Base-by-base conservation (phyloP, 2,329 filamentous ascomycete genomes). In the Ophiognomonia clavigignenti-juglandacearum region DNA sequence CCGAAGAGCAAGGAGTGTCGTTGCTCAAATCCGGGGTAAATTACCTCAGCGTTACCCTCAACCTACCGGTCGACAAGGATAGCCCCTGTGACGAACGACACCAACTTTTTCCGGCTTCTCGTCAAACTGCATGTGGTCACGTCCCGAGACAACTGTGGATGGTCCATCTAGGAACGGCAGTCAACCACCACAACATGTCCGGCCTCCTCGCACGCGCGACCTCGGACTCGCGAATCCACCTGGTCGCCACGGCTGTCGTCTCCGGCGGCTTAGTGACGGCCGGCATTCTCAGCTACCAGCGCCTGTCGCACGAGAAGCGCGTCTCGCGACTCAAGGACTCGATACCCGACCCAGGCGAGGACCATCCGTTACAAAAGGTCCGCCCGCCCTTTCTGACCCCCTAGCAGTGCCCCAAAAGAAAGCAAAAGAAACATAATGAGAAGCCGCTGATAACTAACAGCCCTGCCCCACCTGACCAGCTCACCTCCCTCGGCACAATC, bases 241-340 rank as follows among this genome's bases (percentile, higher is more conserved):
- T 93, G 29, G 77, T 82, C 16, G 78, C 83, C 3, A 89, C 87
- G 0, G 88, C 88, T 2, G 70, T 88, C 19, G 67, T 80, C 13
- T 85, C 81, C 0, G 82, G 80, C 16, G 75, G 74, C 8, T 70
- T 80, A 0, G 80, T 78, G 22, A 80, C 80, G 3, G 72, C 72
- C n/a, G 68, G 79, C 7, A 71, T 86, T 26, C 64, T 86, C 13
- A 77, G 78, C 18, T 83, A 80, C 56, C 82, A 86, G 61, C 72
- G 71, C 32, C 63, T 83, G n/a, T 72, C 76, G 51, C 64, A 77
- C 24, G 70, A 76, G 50, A 73, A 75, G 55, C 72, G 74, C 26
- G 61, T 84, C 5, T 68, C 72, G 34, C 67, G 75, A 47, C 66
- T 85, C 9, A 86, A 85, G 62, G 70, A 66, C 50, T 81, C 79